Evolutionary conservation across 1,139 yeast genomes (phyloP).

Genomic region (Pichia cactophila): DNA sequence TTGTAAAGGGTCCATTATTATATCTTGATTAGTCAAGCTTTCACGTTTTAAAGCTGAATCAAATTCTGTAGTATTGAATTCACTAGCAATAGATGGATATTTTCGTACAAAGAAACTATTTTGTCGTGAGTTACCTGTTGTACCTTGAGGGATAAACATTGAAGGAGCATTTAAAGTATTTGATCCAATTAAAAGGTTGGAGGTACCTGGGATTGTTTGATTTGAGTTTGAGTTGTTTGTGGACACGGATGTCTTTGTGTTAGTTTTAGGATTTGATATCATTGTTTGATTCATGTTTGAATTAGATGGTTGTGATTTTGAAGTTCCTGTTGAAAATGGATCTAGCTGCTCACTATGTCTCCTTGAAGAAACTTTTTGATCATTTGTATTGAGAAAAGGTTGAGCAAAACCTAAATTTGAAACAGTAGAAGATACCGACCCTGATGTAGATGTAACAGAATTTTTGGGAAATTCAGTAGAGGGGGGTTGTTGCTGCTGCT

Average conservation of each 20-base stretch:
- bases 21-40: constrained; percentile 20
- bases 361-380: constrained; percentile 26
- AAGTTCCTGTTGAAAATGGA: constrained; percentile 29
- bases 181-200: neutral
- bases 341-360: constrained; percentile 40
- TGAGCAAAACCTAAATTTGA: constrained; percentile 3
- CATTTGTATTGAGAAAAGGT: constrained; percentile 12
- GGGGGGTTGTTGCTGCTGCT: neutral
- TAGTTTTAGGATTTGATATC: neutral
- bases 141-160: constrained; percentile 3
- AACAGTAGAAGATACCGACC: neutral
- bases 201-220: neutral
- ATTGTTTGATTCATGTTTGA: neutral
- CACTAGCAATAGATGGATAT: constrained; percentile 24
- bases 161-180: neutral
- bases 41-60: constrained; percentile 41
- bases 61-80: constrained; percentile 33
- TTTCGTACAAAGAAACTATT: constrained; percentile 22
- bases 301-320: neutral
- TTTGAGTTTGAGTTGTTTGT: neutral
- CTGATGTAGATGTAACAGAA: neutral
- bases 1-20: constrained; percentile 10
- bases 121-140: constrained; percentile 16
- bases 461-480: too few relatives aligned
- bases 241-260: neutral